Evolutionary conservation across 2,329 filamentous ascomycete species (phyloP), one percentile per base, ranked within the genome.

Genomic region (Leptographium galeiforme): DNA sequence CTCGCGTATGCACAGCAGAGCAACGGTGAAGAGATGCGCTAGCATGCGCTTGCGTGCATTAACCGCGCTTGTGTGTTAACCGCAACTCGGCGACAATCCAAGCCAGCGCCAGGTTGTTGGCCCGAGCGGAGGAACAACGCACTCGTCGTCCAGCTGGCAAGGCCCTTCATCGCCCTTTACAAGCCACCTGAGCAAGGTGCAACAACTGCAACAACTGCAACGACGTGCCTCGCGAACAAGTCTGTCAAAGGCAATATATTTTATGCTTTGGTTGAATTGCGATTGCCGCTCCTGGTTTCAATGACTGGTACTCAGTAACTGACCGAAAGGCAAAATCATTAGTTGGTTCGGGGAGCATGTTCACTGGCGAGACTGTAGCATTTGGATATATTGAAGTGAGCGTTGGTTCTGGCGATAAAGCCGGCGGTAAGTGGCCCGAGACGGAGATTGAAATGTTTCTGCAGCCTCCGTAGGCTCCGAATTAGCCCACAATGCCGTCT

Each of bases 1-100:
- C 62, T 73, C 39, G 70, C 60, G 8, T 72, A 61, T 56, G 61
- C 60, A 18, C 48, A 65, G 2, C 64, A 70, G 7, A 62, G 63
- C 48, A 60, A 63, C 43, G 59, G 58, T 0, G 60, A 63, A 4
- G 57, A 61, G 1, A 55, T 64, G 1, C 48, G 53, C 18, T 19
- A 30, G 8, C 58, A 51, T 12, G 57, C 57, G 7, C 54, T 59
- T 3, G 58, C 57, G 32, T 58, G 54, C 34, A 43, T 68, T 6
- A 64, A 64, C 56, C 55, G 63, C 18, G 61, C 2, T 25, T 25
- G 25, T 25, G 25, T 25, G 5, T 25, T 5, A 25, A 25, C 25
- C 25, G 25, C 25, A 25, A 68, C 49, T 55, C 55, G 1, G 38
- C 57, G 8, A 56, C 56, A 4, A 54, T 64, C 4, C 60, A 66